Conservation (phyloP, 2,329 filamentous ascomycete species). For the Triangularia setosa region DNA sequence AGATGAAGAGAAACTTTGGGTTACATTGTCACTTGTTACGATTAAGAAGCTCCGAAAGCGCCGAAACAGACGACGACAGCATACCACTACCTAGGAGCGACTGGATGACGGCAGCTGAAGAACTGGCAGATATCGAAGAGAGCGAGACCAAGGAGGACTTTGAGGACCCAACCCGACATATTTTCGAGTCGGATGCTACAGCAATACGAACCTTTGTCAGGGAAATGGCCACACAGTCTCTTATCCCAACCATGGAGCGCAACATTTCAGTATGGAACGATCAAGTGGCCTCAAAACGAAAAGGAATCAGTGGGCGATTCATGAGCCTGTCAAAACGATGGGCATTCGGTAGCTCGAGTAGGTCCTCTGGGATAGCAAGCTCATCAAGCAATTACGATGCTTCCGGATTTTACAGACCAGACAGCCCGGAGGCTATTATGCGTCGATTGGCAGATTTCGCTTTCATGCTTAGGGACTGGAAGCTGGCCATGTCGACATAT, state of each 20-base stretch:
- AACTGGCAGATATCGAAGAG: constrained; percentile 68
- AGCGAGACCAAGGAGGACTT: constrained; percentile 67
- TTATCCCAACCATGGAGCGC: constrained; percentile 94
- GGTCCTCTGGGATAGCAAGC: constrained; percentile 48
- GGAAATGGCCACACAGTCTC: constrained; percentile 91
- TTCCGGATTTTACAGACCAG: constrained; percentile 76
- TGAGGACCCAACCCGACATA: constrained; percentile 68
- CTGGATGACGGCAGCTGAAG: constrained; percentile 86
- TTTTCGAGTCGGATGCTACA: constrained; percentile 88
- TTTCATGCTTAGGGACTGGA: constrained; percentile 97
- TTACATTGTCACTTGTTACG: constrained; percentile 90
- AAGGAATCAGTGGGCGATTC: constrained; percentile 87
- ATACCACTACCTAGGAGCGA: constrained; percentile 75
- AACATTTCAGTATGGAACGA: constrained; percentile 93
- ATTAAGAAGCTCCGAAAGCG: constrained; percentile 77
- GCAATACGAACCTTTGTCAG: constrained; percentile 85
- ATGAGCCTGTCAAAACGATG: constrained; percentile 91
- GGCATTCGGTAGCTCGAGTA: constrained; percentile 69
- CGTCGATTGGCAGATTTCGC: constrained; percentile 91
- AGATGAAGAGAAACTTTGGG: constrained; percentile 98
- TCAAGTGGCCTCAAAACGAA: constrained; percentile 84
- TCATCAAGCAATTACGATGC: constrained; percentile 69
- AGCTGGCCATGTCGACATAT: constrained; percentile 85
- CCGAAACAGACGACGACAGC: constrained; percentile 88
- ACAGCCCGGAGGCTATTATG: constrained; percentile 84